Evolutionary conservation across 306 rosid species (phyloP).

Genomic region (Vigna reflexopilosa): DNA sequence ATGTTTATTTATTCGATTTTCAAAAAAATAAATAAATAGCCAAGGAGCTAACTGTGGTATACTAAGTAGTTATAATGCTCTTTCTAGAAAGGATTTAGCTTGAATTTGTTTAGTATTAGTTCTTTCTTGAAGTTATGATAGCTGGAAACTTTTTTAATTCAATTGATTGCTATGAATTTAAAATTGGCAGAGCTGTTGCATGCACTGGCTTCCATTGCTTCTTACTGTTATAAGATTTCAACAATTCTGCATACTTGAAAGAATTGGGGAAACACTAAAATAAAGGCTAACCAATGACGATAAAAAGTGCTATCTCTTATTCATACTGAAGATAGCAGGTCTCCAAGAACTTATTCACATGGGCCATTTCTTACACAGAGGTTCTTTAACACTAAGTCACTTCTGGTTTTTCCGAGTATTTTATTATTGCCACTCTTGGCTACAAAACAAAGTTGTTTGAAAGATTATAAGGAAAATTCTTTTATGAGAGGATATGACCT

Average conservation of each 20-base stretch:
- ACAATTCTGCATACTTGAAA: slow-evolving; percentile 8
- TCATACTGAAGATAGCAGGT: too few species aligned
- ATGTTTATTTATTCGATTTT: slow-evolving; percentile 15
- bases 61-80: not conserved
- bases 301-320: not conserved
- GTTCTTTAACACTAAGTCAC: too few species aligned
- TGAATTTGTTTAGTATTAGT: not conserved
- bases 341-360: too few species aligned
- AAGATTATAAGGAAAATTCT: too few species aligned
- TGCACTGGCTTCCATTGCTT: slow-evolving; percentile 17
- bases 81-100: not conserved
- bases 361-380: too few species aligned
- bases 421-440: too few species aligned
- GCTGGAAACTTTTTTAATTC: not conserved
- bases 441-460: too few species aligned
- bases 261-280: slow-evolving; percentile 7
- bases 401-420: too few species aligned
- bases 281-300: slow-evolving; percentile 14
- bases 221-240: not conserved
- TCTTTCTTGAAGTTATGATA: not conserved
- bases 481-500: too few species aligned
- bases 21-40: not conserved
- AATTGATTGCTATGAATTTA: slow-evolving; percentile 14
- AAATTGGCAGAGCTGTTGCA: not conserved
- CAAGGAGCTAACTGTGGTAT: slow-evolving; percentile 3